These are phyloP conservation scores for Aegilops bicornis DNA, from an alignment of 176 grass and related monocot genomes.

Conservation along the genomic window DNA sequence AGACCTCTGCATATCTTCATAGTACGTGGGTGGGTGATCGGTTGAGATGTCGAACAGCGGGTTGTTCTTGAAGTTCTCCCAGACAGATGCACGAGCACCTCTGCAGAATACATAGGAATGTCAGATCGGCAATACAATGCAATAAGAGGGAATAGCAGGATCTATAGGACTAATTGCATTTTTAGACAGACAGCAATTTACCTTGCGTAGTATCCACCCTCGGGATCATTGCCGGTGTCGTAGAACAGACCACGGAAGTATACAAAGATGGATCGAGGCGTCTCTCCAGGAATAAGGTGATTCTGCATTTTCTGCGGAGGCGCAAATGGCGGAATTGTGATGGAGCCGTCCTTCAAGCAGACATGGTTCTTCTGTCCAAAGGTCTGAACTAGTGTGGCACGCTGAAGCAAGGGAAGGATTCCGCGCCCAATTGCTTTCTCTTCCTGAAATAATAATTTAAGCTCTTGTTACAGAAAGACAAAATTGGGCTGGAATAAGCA, in stretches of 20 bases:
- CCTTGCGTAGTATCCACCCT: slow-evolving; percentile 93
- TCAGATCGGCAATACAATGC: not conserved
- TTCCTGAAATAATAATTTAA: slow-evolving; percentile 57
- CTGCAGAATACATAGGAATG: slow-evolving; percentile 36
- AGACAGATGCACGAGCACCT: slow-evolving; percentile 82
- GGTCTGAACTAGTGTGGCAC: slow-evolving; percentile 88
- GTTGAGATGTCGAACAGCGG: slow-evolving; percentile 94
- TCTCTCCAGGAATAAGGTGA: slow-evolving; percentile 75
- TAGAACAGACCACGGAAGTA: slow-evolving; percentile 96
- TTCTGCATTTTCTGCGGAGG: slow-evolving; percentile 84
- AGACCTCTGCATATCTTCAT: slow-evolving; percentile 91
- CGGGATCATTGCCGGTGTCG: slow-evolving; percentile 80
- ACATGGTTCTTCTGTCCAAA: slow-evolving; percentile 97
- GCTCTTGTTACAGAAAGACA: slow-evolving; percentile 15
- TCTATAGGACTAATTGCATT: not conserved
- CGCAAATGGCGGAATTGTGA: slow-evolving; percentile 87
- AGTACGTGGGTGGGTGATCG: slow-evolving; percentile 78
- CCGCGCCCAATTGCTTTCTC: slow-evolving; percentile 82
- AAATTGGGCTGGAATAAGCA: not conserved
- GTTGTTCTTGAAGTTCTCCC: slow-evolving; percentile 98
- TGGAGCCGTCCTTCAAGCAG: slow-evolving; percentile 87
- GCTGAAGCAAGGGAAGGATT: slow-evolving; percentile 85
- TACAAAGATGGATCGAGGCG: slow-evolving; percentile 82
- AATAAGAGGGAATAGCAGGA: not conserved
- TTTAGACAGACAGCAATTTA: slow-evolving; percentile 23